Evolutionary conservation across 2,329 filamentous ascomycete species (phyloP).

Genomic region (Sporothrix sp.): DNA sequence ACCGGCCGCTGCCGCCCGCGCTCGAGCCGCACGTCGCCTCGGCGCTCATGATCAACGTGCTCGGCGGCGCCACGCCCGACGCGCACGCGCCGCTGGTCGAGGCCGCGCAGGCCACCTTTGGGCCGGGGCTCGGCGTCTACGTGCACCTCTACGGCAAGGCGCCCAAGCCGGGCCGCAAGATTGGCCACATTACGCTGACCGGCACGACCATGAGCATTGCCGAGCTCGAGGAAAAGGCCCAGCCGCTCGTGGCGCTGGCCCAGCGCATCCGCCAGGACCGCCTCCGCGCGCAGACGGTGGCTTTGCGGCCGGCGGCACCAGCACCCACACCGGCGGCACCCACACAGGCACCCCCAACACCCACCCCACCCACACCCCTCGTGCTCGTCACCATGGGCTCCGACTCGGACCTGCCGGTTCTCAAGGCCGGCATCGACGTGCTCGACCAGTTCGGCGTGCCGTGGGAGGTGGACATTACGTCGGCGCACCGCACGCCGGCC

Average conservation of each 20-base stretch:
- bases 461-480: slow-evolving; percentile 65
- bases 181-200: slow-evolving; percentile 84
- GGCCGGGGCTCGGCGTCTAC: slow-evolving; percentile 35
- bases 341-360: no score
- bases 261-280: slow-evolving; percentile 50
- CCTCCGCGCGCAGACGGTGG: slow-evolving; percentile 31
- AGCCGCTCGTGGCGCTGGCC: slow-evolving; percentile 58
- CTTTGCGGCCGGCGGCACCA: slow-evolving; percentile 26
- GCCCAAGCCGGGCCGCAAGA: slow-evolving; percentile 81
- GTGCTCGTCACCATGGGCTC: slow-evolving; percentile 80
- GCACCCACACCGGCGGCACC: not conserved
- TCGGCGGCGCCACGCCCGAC: slow-evolving; percentile 56
- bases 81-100: slow-evolving; percentile 49
- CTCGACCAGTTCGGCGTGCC: slow-evolving; percentile 62
- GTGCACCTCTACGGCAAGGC: slow-evolving; percentile 90
- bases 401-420: slow-evolving; percentile 62
- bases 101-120: slow-evolving; percentile 35
- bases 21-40: slow-evolving; percentile 50
- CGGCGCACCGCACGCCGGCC: slow-evolving; percentile 64
- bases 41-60: slow-evolving; percentile 72
- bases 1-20: slow-evolving; percentile 43
- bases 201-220: slow-evolving; percentile 52
- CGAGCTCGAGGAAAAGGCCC: slow-evolving; percentile 48
- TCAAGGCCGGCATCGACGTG: slow-evolving; percentile 56
- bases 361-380: no score